Conservation (phyloP, 768 basidiomycete species). For the Russula dissimulans region DNA sequence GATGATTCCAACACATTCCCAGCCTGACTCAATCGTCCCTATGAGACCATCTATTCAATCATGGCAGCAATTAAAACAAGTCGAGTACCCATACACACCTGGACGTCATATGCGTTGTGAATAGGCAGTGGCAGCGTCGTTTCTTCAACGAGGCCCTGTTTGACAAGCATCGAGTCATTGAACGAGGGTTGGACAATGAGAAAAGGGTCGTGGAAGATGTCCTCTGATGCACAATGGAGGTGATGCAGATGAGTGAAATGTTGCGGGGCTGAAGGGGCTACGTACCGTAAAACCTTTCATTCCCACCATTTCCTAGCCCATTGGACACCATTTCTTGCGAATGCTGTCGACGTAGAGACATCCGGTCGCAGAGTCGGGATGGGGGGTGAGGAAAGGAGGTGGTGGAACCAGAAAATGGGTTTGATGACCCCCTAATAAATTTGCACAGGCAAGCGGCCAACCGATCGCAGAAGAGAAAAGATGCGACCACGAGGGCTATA, state of each 20-base stretch:
- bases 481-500: constrained; percentile 18
- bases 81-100: neutral
- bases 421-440: constrained; percentile 1
- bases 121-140: constrained; percentile 8
- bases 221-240: neutral
- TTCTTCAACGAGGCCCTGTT: constrained; percentile 13
- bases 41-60: neutral
- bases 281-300: constrained; percentile 4
- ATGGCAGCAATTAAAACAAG: neutral
- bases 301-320: neutral
- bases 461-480: constrained; percentile 22
- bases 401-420: neutral
- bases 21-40: neutral
- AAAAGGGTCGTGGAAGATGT: constrained; percentile 10
- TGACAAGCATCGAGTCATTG: constrained; percentile 15
- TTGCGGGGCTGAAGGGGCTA: neutral
- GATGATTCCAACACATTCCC: neutral
- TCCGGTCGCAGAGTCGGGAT: neutral
- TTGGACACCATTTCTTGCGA: constrained; percentile 3
- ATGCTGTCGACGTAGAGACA: neutral
- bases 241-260: neutral
- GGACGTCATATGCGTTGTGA: constrained; percentile 14
- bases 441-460: constrained; percentile 18
- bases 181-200: constrained; percentile 17
- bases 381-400: neutral